Evolutionary conservation across 352 stramenopile genomes (phyloP), one percentile per base, ranked within the genome.

Genomic region (Phytophthora idaei): DNA sequence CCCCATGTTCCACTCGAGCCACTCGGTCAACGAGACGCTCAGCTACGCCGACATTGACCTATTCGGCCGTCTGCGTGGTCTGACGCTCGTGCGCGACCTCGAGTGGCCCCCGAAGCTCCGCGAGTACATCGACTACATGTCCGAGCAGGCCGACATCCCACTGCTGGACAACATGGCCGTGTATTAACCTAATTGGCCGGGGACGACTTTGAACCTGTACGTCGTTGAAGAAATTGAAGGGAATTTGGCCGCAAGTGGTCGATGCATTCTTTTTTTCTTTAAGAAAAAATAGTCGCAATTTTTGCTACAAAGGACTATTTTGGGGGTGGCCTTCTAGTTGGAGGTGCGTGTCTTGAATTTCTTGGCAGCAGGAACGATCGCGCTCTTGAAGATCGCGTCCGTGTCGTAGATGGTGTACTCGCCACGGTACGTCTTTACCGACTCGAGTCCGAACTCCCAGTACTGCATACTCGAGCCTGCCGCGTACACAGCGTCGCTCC

Each of bases 11-110:
- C 69, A 81, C 60, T 83, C 77, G 29, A 71, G 57, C 47, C 67
- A 71, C 11, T 77, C 73, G 25, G 74, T 87, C 44, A 89, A 89
- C 44, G 66, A 77, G n/a, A 60, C 49, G 12, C 54, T 86, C 4
- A 86, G 81, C 64, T 90, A 87, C 64, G 81, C 89, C 69, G 81
- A 90, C 64, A 74, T 90, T 41, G 70, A 78, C 41, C 57, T 90
- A 6, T 90, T 90, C 17, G 71, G 73, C 15, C 69, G 67, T 17
- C 48, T 90, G 17, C 79, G 79, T 34, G 73, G 74, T 0, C 68
- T 90, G 17, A 90, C 79, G 15, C 69, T 90, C 17, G 69, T 89
- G 46, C 80, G 84, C 42, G 79, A 72, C 46, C 28, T 90, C 37
- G 42, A 77, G 58, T 90, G 79, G 77, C 81, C 81, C 8, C 15